Base-by-base conservation (phyloP, 768 basidiomycete species). In the Boletus tomentosulus region DNA sequence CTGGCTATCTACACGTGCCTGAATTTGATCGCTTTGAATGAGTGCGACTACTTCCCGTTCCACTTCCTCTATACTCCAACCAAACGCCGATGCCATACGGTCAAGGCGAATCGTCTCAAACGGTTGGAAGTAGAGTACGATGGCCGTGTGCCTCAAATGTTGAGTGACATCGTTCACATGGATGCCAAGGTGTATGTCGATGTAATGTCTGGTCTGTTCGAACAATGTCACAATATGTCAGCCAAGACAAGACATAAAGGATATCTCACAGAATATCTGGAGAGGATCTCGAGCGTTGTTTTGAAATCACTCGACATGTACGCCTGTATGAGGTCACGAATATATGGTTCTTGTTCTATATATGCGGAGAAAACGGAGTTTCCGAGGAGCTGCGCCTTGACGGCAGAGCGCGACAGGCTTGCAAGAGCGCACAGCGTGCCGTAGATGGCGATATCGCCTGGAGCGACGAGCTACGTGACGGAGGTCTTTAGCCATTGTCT, bases 301-400 rank as follows among this genome's bases (percentile, higher is more conserved):
- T 87, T 91, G 76, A 97, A 98, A 62, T 87, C 83, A 67, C 88
- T 93, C 54, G 79, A 78, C 77, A 94, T 85, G 71, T 92, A 97
- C 2, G 88, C 82, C 56, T 89, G 87, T 50, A 94, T 74, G 41
- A 97, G 79, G 50, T 96, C 93, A 35, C 95, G 83, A 33, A 94
- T 66, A 64, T 94, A 93, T 0, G 87, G 84, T 66, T 93, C 91
- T 59, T 89, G 84, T 63, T 96, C 94, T 44, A 95, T 80, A 68
- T 87, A 92, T 25, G 81, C 73, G 11, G 83, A 76, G 63, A 96
- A 92, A 9, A 75, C 73, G 1, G 86, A 70, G 64, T 87, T 90
- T 53, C 84, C 86, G 30, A 92, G 69, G 4, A 89, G 69, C 60
- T 81, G 80, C 0, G 78, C 56, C 65, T 87, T 87, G 72, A 98